A percentile compares a stretch with the other conserved stretches of the same genome.
Evolutionary conservation across 768 basidiomycete genomes (phyloP).

Genomic region (Pleurotus salmoneostramineus): DNA sequence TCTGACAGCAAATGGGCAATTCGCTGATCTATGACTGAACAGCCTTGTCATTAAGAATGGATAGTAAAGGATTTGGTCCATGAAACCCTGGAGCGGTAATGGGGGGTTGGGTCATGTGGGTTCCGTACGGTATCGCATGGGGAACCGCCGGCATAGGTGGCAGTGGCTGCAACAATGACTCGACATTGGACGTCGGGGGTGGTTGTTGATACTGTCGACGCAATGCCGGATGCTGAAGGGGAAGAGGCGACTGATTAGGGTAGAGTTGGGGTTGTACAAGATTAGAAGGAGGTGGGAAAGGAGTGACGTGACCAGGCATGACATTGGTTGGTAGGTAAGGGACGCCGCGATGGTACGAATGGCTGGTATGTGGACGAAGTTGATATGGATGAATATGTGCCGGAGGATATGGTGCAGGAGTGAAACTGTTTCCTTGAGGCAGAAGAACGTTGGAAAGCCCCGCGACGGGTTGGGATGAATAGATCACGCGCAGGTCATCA

Average conservation of each 20-base stretch:
- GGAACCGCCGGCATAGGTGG: no score
- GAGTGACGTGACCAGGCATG: neutral
- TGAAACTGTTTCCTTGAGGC: neutral
- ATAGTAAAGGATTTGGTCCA: constrained; percentile 13
- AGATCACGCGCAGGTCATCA: constrained; percentile 23
- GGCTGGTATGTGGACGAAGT: constrained; percentile 44
- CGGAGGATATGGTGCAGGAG: neutral
- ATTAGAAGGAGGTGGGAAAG: neutral
- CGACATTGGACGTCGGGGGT: constrained; percentile 1
- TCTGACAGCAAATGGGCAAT: neutral
- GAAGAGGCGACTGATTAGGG: neutral
- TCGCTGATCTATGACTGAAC: constrained; percentile 2
- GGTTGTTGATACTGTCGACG: constrained; percentile 1
- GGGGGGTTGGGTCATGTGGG: neutral
- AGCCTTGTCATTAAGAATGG: constrained; percentile 18
- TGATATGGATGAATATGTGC: constrained; percentile 30
- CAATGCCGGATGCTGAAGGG: neutral
- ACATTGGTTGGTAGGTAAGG: neutral
- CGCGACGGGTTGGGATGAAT: constrained; percentile 24
- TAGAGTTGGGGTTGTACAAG: neutral
- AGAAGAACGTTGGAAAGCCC: neutral
- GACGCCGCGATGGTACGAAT: constrained; percentile 30
- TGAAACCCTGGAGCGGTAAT: neutral
- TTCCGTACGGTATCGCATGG: no score
- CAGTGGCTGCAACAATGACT: no score